Evolutionary conservation across 1,284 basidiomycete genomes (phyloP), one percentile per base, ranked within the genome.

Genomic region (Heterobasidion occidentale): DNA sequence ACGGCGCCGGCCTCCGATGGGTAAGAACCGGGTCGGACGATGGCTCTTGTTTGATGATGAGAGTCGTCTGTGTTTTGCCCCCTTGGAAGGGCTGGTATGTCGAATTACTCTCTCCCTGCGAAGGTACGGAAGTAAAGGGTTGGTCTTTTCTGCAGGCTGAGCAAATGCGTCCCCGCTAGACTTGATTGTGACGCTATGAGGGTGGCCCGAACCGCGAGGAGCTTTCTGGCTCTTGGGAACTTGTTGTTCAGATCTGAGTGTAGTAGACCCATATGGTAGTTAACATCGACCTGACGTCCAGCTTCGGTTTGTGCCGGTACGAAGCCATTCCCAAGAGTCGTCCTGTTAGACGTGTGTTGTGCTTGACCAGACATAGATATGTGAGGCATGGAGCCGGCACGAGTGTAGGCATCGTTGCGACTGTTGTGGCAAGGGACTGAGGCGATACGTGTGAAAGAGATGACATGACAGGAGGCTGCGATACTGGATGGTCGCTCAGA

Each of bases 231-330:
- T 27, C 27, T 27, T 27, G 27, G 7, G 38, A 48, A 20, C 46
- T 17, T 19, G 46, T 20, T 33, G 42, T 44, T 60, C 59, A 9
- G 59, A 60, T 7, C 58, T 58, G 7, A 60, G 52, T 15, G 51
- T 60, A 7, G 58, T 60, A 15, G 58, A 60, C 14, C 54, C 58
- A 7, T 60, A 38, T 14, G 59, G 59, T n/a, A 12, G 54, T 60
- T 51, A 7, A 50, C 56, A 34, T 57, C 56, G 38, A 60, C 58
- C 12, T 53, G 46, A 14, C 59, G 59, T 36, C 59, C 59, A 9
- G 44, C 59, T 7, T 60, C 58, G 1, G 59, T 60, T 44, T 54
- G 53, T 1, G 59, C 59, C 35, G 58, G 59, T 20, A 60, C 59
- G 19, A 60, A 60, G 7, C 51, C 44, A 20, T 47, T 45, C 12